A percentile compares a stretch with the other conserved stretches of the same genome.
Evolutionary conservation across 1,284 basidiomycete genomes (phyloP).

Genomic region (Chondrostereum purpureum): DNA sequence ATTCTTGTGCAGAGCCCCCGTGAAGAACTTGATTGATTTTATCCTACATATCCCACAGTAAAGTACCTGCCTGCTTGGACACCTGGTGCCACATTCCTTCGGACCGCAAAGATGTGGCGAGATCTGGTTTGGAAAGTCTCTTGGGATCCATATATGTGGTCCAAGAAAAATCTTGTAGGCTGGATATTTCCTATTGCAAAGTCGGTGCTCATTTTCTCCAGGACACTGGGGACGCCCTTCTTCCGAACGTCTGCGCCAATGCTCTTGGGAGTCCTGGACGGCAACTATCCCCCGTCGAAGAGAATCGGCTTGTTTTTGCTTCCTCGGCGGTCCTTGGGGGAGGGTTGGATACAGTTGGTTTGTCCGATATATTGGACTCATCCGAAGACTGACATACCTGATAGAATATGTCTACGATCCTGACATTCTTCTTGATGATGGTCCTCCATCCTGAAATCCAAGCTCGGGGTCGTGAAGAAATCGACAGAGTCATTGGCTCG

Average conservation of each 20-base stretch:
- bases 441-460: constrained; percentile 4
- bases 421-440: constrained; percentile 6
- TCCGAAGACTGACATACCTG: too few species aligned
- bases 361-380: too few species aligned
- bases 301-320: neutral
- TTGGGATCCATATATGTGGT: constrained; percentile 1
- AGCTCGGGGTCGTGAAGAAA: constrained; percentile 1
- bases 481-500: neutral
- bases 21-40: neutral
- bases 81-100: neutral
- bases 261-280: neutral
- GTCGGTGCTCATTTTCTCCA: too few species aligned
- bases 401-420: neutral
- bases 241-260: neutral
- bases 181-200: too few species aligned
- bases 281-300: neutral
- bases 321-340: neutral
- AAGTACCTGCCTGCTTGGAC: neutral
- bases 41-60: neutral
- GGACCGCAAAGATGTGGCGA: neutral
- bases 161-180: neutral
- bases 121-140: neutral
- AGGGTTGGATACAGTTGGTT: constrained; percentile 4
- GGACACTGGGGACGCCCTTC: neutral
- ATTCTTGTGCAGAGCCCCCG: too few species aligned